These are phyloP conservation scores for Xylaria sp. DNA, from an alignment of 2,329 filamentous ascomycete species.

Conservation along the genomic window DNA sequence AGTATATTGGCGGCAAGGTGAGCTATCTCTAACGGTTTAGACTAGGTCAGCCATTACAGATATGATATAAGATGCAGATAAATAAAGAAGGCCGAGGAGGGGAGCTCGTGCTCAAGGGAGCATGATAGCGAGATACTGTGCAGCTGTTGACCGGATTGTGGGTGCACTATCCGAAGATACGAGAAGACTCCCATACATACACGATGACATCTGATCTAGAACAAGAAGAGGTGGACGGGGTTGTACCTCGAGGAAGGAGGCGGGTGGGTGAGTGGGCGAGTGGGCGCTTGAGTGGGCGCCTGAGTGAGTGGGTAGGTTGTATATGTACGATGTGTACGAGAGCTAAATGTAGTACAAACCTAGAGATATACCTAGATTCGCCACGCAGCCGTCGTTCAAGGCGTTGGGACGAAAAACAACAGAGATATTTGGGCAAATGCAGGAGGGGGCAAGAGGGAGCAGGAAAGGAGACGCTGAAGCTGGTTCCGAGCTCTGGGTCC, in stretches of 20 bases:
- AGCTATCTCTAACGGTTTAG: background rate
- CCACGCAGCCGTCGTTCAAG: no score
- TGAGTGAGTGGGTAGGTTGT: no score
- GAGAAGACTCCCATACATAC: background rate
- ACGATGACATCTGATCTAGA: background rate
- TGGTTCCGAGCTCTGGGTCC: constrained; percentile 10
- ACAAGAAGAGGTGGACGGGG: background rate
- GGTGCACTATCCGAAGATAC: background rate
- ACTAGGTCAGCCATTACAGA: background rate
- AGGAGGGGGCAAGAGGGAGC: background rate
- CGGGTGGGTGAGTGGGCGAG: no score
- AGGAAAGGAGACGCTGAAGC: constrained; percentile 2
- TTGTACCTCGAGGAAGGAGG: background rate
- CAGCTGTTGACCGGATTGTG: background rate
- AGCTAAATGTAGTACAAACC: background rate
- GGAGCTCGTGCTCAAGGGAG: no score
- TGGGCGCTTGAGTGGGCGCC: no score
- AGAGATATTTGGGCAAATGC: background rate
- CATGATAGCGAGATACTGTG: no score
- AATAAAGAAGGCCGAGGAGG: no score
- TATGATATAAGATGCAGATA: no score
- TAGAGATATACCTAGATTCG: no score
- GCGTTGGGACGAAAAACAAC: no score
- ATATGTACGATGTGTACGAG: background rate
- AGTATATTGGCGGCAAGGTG: background rate